Evolutionary conservation across 108 stramenopile species (phyloP).

Genomic region (Cyclotella kingstonii): DNA sequence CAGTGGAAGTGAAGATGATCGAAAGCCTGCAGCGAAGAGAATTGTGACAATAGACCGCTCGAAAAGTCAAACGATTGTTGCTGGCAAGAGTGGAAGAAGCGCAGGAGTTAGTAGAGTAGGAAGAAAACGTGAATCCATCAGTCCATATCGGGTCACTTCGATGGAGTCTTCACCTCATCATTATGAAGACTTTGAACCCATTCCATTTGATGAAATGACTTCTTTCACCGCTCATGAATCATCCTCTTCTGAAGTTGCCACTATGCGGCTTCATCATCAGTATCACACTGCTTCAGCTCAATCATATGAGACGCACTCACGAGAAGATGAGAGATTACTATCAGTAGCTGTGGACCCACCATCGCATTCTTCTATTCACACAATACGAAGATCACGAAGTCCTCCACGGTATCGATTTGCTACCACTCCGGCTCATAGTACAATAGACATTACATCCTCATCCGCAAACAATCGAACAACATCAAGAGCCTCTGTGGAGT

Average conservation of each 20-base stretch:
- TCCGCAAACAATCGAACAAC: not conserved
- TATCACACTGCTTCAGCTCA: not conserved
- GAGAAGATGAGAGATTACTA: no score
- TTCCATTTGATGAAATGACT: conserved; percentile 22
- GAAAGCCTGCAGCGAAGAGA: conserved; percentile 27
- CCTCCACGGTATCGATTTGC: not conserved
- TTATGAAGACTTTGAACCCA: conserved; percentile 23
- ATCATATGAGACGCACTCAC: not conserved
- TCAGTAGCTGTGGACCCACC: no score
- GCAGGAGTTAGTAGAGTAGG: not conserved
- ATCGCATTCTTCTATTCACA: not conserved
- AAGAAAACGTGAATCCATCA: not conserved
- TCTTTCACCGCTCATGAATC: not conserved
- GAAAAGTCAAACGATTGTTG: not conserved
- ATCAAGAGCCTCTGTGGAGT: conserved; percentile 3
- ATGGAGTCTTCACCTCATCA: not conserved
- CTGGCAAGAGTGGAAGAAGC: no score
- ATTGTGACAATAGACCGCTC: not conserved
- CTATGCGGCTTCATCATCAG: conserved; percentile 7
- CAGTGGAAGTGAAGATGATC: conserved; percentile 42
- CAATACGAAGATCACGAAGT: not conserved
- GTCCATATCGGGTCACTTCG: not conserved
- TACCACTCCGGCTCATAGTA: not conserved
- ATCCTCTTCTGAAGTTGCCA: not conserved
- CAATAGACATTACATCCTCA: not conserved